Base-by-base conservation (phyloP, 768 basidiomycete species). In the Rhizopogon roseolus region DNA sequence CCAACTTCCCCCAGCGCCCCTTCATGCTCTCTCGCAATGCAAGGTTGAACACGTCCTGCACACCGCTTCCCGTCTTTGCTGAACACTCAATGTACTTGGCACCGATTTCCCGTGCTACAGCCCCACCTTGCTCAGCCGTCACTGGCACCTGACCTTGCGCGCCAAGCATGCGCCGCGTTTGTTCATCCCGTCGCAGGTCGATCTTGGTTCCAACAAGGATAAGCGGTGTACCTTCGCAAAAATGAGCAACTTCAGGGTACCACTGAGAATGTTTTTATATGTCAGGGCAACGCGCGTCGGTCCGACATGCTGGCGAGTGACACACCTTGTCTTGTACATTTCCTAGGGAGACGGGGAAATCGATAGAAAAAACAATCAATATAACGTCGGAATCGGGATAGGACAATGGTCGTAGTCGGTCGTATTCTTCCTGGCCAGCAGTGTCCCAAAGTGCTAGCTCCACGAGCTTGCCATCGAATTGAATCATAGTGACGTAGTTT, bases 361-460 rank as follows among this genome's bases (percentile, higher is more conserved):
- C 93, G 67, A 95, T 76, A 10, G 91, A 93, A 76, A 96, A 97
- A 28, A 95, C 93, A 61, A 96, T 90, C 61, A 96, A 86, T 62
- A 96, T 92, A 55, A 93, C 90, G 64, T 92, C 82, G 76, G 85
- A 88, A 69, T 93, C 90, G 17, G 91, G 90, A 61, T 93, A 93
- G 67, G 86, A 89, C 57, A 93, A 76, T 17, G 90, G 90, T 60
- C 90, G 80, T 53, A 94, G 79, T 57, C 90, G 81, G 69, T 95
- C 93, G 71, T 97, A 98, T 73, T 98, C 94, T 72, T 98, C 94
- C 69, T 97, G 94, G 27, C 94, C 94, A 1, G 94, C 94, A 1
- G 94, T 98, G 71, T 98, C 94, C 93, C 96, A 99, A 16, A 99
- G 78, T n/a, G 97, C 96, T 41, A 99, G 81, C 65, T 97, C 93